These are phyloP conservation scores for Rhizophora apiculata DNA, from an alignment of 345 rosid species.

Conservation along the genomic window DNA sequence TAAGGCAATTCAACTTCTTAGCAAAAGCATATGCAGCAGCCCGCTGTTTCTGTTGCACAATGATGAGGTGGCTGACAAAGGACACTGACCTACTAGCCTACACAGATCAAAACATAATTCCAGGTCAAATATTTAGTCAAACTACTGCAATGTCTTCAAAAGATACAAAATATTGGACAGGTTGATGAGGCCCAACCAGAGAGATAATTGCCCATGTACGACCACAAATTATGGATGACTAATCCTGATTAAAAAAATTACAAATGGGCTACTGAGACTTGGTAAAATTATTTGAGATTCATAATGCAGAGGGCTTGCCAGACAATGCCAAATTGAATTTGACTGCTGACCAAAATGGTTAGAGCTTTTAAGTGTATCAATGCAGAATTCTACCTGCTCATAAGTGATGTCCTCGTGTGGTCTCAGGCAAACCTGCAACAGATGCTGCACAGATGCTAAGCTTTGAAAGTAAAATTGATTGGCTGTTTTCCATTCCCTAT, in stretches of 20 bases:
- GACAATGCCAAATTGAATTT: background rate
- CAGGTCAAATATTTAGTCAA: background rate
- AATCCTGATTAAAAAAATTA: background rate
- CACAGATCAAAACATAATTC: conserved; percentile 17
- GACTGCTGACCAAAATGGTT: background rate
- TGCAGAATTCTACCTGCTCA: conserved; percentile 60
- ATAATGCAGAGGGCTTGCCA: background rate
- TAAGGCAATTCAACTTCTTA: conserved; percentile 44
- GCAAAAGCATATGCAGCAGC: conserved; percentile 55
- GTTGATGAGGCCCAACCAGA: background rate
- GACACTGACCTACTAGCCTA: conserved; percentile 68
- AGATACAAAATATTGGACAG: background rate
- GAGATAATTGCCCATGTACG: too few relatives aligned
- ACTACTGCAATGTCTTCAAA: background rate
- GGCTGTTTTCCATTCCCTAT: conserved; percentile 54
- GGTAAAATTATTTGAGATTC: background rate
- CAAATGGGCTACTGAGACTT: too few relatives aligned
- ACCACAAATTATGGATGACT: background rate
- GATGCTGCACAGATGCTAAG: conserved; percentile 63
- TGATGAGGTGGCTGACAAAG: conserved; percentile 76
- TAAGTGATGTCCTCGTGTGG: conserved; percentile 65
- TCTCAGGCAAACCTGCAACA: conserved; percentile 57
- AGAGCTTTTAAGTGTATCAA: background rate
- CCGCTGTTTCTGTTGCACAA: conserved; percentile 72
- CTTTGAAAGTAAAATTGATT: conserved; percentile 83